These are phyloP conservation scores for Tricladium varicosporioides DNA, from an alignment of 2,329 filamentous ascomycete genomes.

Conservation along the genomic window DNA sequence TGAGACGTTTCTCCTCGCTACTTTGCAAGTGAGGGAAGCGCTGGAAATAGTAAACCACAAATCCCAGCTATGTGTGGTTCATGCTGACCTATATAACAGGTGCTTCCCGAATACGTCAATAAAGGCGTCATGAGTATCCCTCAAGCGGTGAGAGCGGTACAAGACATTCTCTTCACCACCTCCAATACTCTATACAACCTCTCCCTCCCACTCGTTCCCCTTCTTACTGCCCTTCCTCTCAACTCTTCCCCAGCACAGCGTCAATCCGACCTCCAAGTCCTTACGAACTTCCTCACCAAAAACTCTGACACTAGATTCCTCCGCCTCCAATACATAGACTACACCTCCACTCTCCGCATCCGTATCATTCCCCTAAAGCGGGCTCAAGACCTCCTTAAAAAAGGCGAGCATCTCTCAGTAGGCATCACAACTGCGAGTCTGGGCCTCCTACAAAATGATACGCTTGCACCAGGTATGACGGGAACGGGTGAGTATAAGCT, in stretches of 20 bases:
- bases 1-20: conserved; percentile 73
- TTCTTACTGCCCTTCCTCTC: conserved; percentile 19
- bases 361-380: conserved; percentile 65
- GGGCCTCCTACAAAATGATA: conserved; percentile 67
- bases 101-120: conserved; percentile 66
- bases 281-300: conserved; percentile 44
- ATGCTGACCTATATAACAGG: conserved; percentile 39
- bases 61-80: too few species aligned
- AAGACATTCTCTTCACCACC: conserved; percentile 73
- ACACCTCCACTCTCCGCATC: conserved; percentile 66
- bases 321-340: conserved; percentile 75
- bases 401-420: conserved; percentile 41
- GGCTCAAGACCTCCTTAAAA: conserved; percentile 44
- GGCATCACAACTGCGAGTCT: conserved; percentile 64
- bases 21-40: conserved; percentile 68
- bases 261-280: conserved; percentile 27
- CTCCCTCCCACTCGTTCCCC: conserved; percentile 39
- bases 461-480: conserved; percentile 49
- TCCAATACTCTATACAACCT: conserved; percentile 74
- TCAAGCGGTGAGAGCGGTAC: conserved; percentile 63
- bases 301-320: conserved; percentile 61
- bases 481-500: conserved; percentile 66
- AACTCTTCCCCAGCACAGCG: conserved; percentile 22
- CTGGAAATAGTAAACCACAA: conserved; percentile 56
- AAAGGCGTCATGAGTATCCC: conserved; percentile 57